phyloP scores from a whole-genome alignment of 2,329 filamentous ascomycete genomes.

The Atkinsonella texensis region DNA sequence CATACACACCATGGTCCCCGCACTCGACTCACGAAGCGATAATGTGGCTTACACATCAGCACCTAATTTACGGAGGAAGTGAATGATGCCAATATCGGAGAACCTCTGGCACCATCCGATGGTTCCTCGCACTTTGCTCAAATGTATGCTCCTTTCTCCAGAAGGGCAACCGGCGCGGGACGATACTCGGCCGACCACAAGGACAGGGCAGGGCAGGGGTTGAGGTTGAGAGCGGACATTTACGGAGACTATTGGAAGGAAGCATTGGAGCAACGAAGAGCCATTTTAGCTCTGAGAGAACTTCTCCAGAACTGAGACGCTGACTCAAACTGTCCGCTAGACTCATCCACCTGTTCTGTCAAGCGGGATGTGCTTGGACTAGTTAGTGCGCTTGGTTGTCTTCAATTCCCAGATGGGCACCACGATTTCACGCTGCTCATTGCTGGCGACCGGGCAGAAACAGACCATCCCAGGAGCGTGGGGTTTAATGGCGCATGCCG shows the following conservation, averaged over 20 bases:
- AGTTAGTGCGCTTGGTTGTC: background rate
- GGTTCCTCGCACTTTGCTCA: background rate
- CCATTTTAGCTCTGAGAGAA: background rate
- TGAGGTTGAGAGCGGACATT: background rate
- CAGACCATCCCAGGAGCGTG: too few relatives aligned
- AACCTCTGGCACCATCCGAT: too few relatives aligned
- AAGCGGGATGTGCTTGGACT: background rate
- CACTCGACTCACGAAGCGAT: too few relatives aligned
- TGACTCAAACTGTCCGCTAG: background rate
- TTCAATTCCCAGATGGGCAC: background rate
- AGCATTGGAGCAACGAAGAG: too few relatives aligned
- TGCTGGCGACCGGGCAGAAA: too few relatives aligned
- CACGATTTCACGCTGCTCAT: background rate
- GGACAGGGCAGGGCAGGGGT: background rate
- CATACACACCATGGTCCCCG: too few relatives aligned
- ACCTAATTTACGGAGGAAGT: too few relatives aligned
- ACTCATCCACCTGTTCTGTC: background rate
- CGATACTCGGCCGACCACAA: background rate
- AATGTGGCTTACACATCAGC: too few relatives aligned
- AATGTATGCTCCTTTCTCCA: background rate
- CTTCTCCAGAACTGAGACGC: background rate
- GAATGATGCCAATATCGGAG: too few relatives aligned
- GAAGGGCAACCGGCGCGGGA: background rate
- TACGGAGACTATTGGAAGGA: background rate
- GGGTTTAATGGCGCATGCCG: too few relatives aligned